Evolutionary conservation across 2,329 filamentous ascomycete genomes (phyloP), one percentile per base, ranked within the genome.

Genomic region (Chaetomium strumarium): DNA sequence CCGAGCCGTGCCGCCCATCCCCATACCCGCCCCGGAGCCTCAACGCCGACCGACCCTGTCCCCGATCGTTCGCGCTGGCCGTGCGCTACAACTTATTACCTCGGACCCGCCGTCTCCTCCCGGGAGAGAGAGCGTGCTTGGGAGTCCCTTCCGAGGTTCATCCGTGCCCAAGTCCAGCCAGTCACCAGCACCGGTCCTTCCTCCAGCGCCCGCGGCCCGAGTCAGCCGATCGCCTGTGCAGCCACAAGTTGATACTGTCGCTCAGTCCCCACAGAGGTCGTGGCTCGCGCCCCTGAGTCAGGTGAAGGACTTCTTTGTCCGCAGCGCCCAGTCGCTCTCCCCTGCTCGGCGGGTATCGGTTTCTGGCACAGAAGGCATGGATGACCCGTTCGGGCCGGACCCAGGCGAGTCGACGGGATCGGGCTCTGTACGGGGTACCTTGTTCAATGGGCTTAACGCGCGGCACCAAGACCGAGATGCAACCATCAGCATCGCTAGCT

Each of bases 101-200:
- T 81, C 79, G 0, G 79, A 82, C 56, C 76, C 77, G 8, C 77
- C 79, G 0, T 81, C 80, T 0, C 79, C 80, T 1, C 75, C 76
- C 46, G 70, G 66, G 7, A 71, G 70, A n/a, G 75, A 77, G 40
- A 70, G 71, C 33, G 73, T 75, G 11, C 66, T 83, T 2, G 72
- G 78, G 13, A 83, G 80, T 51, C 80, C 80, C 0, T 83, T 83
- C 57, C 71, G 75, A 47, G 65, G 70, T 13, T 70, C 24, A 24
- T 24, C 70, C 2, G 54, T 59, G 11, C 55, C 62, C 33, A 66
- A 66, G 49, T 65, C 63, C 14, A 66, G 62, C 30, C 59, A 63
- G 38, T 67, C 65, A 1, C 64, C 66, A 1, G 66, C 63, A 5
- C 57, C 53, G 12, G 53, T 62, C 5, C 49, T 60, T 19, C 55